These are phyloP conservation scores for Cladorrhinum samala DNA, from an alignment of 495 filamentous ascomycete species.

Conservation along the genomic window DNA sequence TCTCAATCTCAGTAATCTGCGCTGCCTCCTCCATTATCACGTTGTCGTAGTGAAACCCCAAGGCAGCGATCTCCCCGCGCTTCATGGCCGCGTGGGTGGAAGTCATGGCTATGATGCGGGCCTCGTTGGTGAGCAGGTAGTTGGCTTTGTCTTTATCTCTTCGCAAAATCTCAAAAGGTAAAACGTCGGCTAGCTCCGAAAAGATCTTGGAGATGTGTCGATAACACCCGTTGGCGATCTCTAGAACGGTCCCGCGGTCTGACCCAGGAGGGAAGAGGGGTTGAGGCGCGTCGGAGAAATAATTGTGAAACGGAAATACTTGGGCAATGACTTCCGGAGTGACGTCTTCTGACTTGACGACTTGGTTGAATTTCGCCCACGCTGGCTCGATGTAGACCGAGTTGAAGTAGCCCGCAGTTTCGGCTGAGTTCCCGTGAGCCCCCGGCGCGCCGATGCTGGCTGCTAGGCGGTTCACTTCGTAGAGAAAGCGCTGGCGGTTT, in stretches of 20 bases:
- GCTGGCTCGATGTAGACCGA: conserved; percentile 81
- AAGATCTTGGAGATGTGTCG: conserved; percentile 89
- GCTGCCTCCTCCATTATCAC: conserved; percentile 98
- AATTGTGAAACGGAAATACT: conserved; percentile 85
- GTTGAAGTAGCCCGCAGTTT: conserved; percentile 96
- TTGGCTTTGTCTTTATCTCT: conserved; percentile 86
- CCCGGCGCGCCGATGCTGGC: conserved; percentile 77
- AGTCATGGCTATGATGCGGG: conserved; percentile 96
- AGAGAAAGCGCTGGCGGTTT: conserved; percentile 69
- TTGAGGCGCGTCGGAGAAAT: conserved; percentile 82
- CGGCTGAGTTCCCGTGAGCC: conserved; percentile 88
- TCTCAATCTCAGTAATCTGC: conserved; percentile 96
- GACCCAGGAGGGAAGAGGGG: conserved; percentile 66
- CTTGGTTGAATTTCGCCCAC: conserved; percentile 79
- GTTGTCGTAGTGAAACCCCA: conserved; percentile 97
- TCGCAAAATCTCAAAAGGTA: conserved; percentile 90
- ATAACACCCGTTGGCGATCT: conserved; percentile 81
- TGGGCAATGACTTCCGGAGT: conserved; percentile 55
- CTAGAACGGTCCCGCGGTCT: conserved; percentile 61
- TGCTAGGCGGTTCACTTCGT: conserved; percentile 82
- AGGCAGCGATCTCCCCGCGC: conserved; percentile 77
- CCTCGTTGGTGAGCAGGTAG: conserved; percentile 91
- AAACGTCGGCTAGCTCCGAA: conserved; percentile 83
- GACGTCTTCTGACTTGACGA: conserved; percentile 43
- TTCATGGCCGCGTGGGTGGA: conserved; percentile 98